Evolutionary conservation across 1,284 basidiomycete genomes (phyloP).

Genomic region (Sanghuangporus weigelae): DNA sequence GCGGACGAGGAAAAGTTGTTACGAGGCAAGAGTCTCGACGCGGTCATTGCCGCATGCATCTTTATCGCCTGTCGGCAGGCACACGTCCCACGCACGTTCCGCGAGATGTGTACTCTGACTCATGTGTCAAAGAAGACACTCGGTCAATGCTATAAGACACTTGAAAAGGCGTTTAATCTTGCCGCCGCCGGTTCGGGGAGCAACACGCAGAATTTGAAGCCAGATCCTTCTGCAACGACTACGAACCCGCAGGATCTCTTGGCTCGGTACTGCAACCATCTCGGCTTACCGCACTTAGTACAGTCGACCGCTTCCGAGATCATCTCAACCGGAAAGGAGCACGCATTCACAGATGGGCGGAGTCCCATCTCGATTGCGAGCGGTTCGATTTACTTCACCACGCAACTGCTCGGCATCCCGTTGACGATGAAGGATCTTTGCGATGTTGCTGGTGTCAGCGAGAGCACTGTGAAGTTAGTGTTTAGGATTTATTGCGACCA

Average conservation of each 20-base stretch:
- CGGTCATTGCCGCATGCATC: conserved; percentile 95
- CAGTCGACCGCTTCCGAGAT: conserved; percentile 84
- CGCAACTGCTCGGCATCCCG: conserved; percentile 69
- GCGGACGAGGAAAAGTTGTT: conserved; percentile 93
- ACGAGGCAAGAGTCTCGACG: conserved; percentile 87
- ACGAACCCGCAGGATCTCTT: conserved; percentile 81
- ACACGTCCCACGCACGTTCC: conserved; percentile 90
- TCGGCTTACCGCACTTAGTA: conserved; percentile 80
- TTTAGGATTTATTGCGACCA: conserved; percentile 68
- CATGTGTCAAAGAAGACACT: conserved; percentile 94
- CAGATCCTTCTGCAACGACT: conserved; percentile 35
- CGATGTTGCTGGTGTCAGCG: conserved; percentile 94
- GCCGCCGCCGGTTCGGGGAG: conserved; percentile 50
- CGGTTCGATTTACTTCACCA: conserved; percentile 93
- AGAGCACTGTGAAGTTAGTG: conserved; percentile 91
- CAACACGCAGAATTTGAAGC: conserved; percentile 35
- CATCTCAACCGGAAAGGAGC: conserved; percentile 74
- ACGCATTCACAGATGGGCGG: conserved; percentile 88
- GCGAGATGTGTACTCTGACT: conserved; percentile 92
- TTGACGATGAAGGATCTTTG: conserved; percentile 85
- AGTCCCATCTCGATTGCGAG: conserved; percentile 96
- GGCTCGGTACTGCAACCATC: conserved; percentile 92
- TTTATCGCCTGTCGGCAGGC: conserved; percentile 96
- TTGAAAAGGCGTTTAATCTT: conserved; percentile 90
- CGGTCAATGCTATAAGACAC: conserved; percentile 91